Evolutionary conservation across 805 yeast species (phyloP).

Genomic region (Pichia sporocuriosa): DNA sequence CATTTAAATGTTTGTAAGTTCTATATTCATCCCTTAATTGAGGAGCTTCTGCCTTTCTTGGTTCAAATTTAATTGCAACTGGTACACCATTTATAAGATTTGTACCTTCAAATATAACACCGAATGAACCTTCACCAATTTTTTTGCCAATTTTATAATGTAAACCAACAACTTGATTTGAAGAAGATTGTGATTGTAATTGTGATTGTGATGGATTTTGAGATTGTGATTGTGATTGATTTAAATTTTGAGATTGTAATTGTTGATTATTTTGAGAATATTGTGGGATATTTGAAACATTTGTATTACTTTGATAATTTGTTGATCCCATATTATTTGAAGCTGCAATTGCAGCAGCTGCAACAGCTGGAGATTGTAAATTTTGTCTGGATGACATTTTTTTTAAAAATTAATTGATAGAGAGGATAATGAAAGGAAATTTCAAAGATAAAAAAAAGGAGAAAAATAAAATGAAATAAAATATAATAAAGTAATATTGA

Average conservation of each 20-base stretch:
- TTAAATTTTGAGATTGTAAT: slow-evolving; percentile 12
- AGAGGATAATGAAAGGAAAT: background rate
- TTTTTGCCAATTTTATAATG: slow-evolving; percentile 96
- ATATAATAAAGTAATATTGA: too few relatives aligned
- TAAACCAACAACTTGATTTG: slow-evolving; percentile 73
- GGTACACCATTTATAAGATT: slow-evolving; percentile 86
- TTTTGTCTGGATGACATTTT: slow-evolving; percentile 8
- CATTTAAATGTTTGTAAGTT: slow-evolving; percentile 82
- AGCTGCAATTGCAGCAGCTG: slow-evolving; percentile 32
- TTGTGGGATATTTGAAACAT: slow-evolving; percentile 26
- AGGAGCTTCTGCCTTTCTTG: slow-evolving; percentile 95
- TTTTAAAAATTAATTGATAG: background rate
- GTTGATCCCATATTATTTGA: slow-evolving; percentile 22
- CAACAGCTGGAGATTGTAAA: slow-evolving; percentile 22
- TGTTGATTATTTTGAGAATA: slow-evolving; percentile 17
- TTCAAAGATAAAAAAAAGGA: background rate
- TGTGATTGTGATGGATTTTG: slow-evolving; percentile 8
- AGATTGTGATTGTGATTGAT: slow-evolving; percentile 28
- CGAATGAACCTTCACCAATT: slow-evolving; percentile 98
- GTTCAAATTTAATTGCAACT: slow-evolving; percentile 96
- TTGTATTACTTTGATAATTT: slow-evolving; percentile 17
- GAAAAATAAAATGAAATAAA: too few relatives aligned
- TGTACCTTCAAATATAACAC: slow-evolving; percentile 93
- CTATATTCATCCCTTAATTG: slow-evolving; percentile 95
- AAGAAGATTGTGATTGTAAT: background rate